A percentile compares a stretch with the other conserved stretches of the same genome.
Conservation (phyloP, 768 basidiomycete species). For the Scleroderma citrinum region DNA sequence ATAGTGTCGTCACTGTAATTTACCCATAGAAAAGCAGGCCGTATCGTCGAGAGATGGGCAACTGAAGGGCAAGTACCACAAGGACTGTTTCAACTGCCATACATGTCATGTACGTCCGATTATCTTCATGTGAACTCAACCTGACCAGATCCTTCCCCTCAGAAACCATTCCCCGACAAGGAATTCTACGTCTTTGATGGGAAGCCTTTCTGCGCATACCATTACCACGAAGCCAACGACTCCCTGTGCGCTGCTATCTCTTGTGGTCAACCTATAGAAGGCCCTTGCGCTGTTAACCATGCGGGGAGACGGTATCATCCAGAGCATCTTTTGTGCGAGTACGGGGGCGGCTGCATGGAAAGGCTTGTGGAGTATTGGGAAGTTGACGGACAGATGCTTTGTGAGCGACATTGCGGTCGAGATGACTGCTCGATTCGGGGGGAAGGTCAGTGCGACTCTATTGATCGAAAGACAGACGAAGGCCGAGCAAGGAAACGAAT, state of each 20-base stretch:
- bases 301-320: slow-evolving; percentile 80
- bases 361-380: slow-evolving; percentile 84
- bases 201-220: slow-evolving; percentile 85
- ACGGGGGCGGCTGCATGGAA: slow-evolving; percentile 47
- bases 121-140: not conserved
- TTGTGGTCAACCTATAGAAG: slow-evolving; percentile 90
- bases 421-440: slow-evolving; percentile 17
- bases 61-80: slow-evolving; percentile 93
- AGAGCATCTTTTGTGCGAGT: slow-evolving; percentile 83
- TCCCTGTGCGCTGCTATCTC: slow-evolving; percentile 75
- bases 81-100: slow-evolving; percentile 85
- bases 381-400: slow-evolving; percentile 77
- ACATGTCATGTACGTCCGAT: slow-evolving; percentile 59
- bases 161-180: slow-evolving; percentile 89
- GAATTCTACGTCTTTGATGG: slow-evolving; percentile 90
- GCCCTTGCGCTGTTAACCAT: slow-evolving; percentile 85
- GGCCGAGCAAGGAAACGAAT: slow-evolving; percentile 67
- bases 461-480: slow-evolving; percentile 21
- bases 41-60: slow-evolving; percentile 91
- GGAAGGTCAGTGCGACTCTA: not conserved
- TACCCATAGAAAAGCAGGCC: slow-evolving; percentile 86
- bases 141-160: slow-evolving; percentile 8
- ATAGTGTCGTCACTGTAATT: slow-evolving; percentile 82
- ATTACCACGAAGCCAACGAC: slow-evolving; percentile 89
- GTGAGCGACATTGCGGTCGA: slow-evolving; percentile 60